Evolutionary conservation across 352 stramenopile genomes (phyloP).

Genomic region (Phytophthora agathidicida): DNA sequence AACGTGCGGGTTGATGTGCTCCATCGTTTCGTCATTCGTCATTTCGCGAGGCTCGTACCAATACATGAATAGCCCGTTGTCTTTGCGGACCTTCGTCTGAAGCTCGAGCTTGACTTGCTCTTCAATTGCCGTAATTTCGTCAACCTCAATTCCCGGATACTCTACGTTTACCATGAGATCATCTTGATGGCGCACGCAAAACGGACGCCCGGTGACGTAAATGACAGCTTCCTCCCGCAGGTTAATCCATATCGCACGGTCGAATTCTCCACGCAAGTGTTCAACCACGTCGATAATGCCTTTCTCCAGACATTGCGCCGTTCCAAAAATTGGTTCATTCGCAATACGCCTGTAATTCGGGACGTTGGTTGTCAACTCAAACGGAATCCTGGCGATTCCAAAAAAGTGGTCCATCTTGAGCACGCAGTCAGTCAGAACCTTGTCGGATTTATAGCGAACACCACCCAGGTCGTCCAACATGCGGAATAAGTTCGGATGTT

Average conservation of each 20-base stretch:
- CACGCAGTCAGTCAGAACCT: conserved; percentile 80
- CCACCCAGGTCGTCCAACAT: conserved; percentile 78
- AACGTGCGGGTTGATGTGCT: conserved; percentile 70
- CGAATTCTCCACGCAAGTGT: conserved; percentile 58
- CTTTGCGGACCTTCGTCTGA: conserved; percentile 70
- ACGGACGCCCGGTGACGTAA: conserved; percentile 88
- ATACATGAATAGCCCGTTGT: conserved; percentile 86
- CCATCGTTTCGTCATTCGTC: conserved; percentile 84
- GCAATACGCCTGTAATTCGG: conserved; percentile 88
- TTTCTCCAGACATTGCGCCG: conserved; percentile 76
- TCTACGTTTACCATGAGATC: conserved; percentile 89
- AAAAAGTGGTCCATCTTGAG: conserved; percentile 93
- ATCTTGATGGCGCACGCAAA: conserved; percentile 82
- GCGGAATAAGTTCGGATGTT: conserved; percentile 74
- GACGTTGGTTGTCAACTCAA: conserved; percentile 68
- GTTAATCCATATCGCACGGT: conserved; percentile 90
- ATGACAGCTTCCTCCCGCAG: conserved; percentile 91
- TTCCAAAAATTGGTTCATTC: conserved; percentile 86
- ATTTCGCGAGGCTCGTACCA: conserved; percentile 82
- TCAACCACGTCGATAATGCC: conserved; percentile 74
- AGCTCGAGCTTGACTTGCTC: conserved; percentile 86
- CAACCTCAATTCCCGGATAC: conserved; percentile 89
- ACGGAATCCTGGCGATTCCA: conserved; percentile 70
- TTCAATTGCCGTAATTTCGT: conserved; percentile 89
- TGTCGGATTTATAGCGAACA: conserved; percentile 84